Evolutionary conservation across 202 grass and related monocot species (phyloP), one percentile per base, ranked within the genome.

Genomic region (Eragrostis tef): DNA sequence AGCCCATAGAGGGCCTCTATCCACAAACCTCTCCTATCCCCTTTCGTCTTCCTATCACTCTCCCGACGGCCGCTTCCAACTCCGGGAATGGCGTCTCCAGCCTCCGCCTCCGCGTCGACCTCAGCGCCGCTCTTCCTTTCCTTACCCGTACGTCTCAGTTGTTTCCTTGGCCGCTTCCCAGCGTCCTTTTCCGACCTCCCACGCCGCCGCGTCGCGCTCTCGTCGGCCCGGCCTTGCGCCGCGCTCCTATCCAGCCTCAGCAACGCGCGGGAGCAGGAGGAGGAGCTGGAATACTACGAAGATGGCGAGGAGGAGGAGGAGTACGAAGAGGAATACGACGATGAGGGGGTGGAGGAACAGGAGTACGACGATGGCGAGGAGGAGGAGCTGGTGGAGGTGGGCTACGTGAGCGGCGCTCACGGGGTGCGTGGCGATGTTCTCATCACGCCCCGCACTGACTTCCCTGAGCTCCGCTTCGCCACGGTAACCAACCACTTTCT

Each of bases 341-440:
- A 24, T 0, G 25, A 6, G 0, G 85, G n/a, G 0, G 79, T 69
- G 27, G 79, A 79, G 3, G 81, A 78, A 0, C 72, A 78, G 24
- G 87, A 54, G 8, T 69, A 13, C 20, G 20, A 68, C 24, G 24
- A 60, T 52, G 31, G 6, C 10, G 77, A 48, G 2, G 83, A 67
- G 22, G 84, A 86, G 11, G 85, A 81, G 3, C 75, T 90, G 25
- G 87, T 89, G 49, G 85, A 86, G 78, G 96, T 98, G 17, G 96
- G 96, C 0, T 89, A 87, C 44, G 81, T 98, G 70, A 88, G 77
- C 52, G 86, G 86, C 75, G 64, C 78, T 31, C 96, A 95, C 78
- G 96, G 96, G 57, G 71, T 99, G 63, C 87, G 83, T 21, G 96
- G 96, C n/a, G 96, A 99, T 71, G 88, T 99, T 53, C 91, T 89